These are phyloP conservation scores for Kingdonia uniflora DNA, from an alignment of 164 flowering plant species.

Conservation along the genomic window DNA sequence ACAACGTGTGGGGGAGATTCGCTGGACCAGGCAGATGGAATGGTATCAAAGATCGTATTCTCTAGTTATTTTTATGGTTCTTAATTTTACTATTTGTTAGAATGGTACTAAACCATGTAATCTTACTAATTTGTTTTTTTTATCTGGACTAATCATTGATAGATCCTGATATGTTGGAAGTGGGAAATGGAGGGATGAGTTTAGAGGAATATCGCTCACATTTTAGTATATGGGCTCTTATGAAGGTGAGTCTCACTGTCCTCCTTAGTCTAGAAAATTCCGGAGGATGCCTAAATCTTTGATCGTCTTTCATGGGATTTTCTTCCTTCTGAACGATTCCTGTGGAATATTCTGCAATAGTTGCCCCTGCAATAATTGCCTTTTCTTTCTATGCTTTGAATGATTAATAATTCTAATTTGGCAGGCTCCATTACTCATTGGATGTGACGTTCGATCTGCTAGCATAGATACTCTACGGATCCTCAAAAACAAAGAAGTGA, in stretches of 20 bases:
- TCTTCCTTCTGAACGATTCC: background rate
- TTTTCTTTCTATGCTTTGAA: background rate
- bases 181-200: slow-evolving; percentile 49
- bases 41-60: slow-evolving; percentile 21
- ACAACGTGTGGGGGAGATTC: slow-evolving; percentile 37
- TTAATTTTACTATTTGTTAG: background rate
- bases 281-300: no score
- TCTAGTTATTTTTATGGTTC: background rate
- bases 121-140: background rate
- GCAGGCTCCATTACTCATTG: slow-evolving; percentile 44
- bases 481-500: slow-evolving; percentile 39
- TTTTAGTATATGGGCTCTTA: slow-evolving; percentile 45
- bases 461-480: slow-evolving; percentile 26
- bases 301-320: background rate
- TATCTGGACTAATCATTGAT: background rate
- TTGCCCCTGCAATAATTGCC: no score
- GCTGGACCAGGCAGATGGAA: slow-evolving; percentile 54
- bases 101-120: background rate
- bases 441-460: slow-evolving; percentile 31
- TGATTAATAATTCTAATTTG: slow-evolving; percentile 1
- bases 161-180: slow-evolving; percentile 60
- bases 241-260: slow-evolving; percentile 19
- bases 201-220: slow-evolving; percentile 40
- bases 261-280: no score
- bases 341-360: no score